A percentile compares a stretch with the other conserved stretches of the same genome.
Evolutionary conservation across 2,329 filamentous ascomycete genomes (phyloP).

Genomic region (Mariannaea sp.): DNA sequence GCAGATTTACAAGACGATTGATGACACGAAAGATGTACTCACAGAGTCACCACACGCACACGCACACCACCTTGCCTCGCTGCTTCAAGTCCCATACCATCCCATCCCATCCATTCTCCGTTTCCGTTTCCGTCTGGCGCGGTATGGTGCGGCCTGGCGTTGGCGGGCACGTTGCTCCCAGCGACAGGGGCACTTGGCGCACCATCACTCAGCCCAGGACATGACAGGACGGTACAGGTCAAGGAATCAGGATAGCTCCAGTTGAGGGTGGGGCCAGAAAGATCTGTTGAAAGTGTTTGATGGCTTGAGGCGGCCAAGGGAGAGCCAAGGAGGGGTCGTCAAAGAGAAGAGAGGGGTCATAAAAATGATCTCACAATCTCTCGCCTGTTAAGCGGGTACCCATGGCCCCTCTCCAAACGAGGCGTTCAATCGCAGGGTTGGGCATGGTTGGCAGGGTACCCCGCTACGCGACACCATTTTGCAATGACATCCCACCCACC

Average conservation of each 20-base stretch:
- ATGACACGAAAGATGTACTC: slow-evolving; percentile 31
- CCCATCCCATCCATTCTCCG: slow-evolving; percentile 3
- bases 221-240: slow-evolving; percentile 11
- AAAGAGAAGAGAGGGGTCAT: slow-evolving; percentile 13
- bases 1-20: slow-evolving; percentile 8
- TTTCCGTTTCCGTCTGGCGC: too few relatives aligned
- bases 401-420: background rate
- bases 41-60: too few relatives aligned
- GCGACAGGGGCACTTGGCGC: too few relatives aligned
- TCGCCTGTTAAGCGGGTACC: slow-evolving; percentile 23
- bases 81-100: background rate
- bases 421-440: too few relatives aligned
- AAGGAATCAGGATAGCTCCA: slow-evolving; percentile 14
- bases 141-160: too few relatives aligned
- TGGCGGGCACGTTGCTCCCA: slow-evolving; percentile 6
- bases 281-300: slow-evolving; percentile 3
- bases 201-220: slow-evolving; percentile 1
- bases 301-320: too few relatives aligned
- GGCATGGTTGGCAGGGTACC: too few relatives aligned
- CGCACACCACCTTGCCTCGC: slow-evolving; percentile 9
- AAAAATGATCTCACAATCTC: slow-evolving; percentile 32
- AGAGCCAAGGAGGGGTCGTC: slow-evolving; percentile 5
- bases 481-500: slow-evolving; percentile 16
- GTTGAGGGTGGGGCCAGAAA: slow-evolving; percentile 34
- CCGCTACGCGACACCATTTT: slow-evolving; percentile 20